These are phyloP conservation scores for Omphalotus olearius DNA, from an alignment of 1,284 basidiomycete species.

Conservation along the genomic window DNA sequence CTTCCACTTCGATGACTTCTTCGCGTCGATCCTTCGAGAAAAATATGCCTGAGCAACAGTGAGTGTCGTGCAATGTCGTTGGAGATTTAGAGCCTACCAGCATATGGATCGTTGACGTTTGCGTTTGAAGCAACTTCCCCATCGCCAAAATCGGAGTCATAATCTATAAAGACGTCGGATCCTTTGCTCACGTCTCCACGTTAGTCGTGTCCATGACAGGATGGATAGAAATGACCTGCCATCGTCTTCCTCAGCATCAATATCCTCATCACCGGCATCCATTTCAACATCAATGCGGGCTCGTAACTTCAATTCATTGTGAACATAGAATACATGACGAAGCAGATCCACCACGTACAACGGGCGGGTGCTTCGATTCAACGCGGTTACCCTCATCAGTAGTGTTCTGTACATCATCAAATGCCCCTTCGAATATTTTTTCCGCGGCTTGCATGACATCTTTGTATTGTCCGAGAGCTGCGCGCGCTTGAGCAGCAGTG, in stretches of 20 bases:
- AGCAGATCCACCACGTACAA: too few species aligned
- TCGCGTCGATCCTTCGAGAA: slow-evolving; percentile 88
- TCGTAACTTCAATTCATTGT: too few species aligned
- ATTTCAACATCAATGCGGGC: slow-evolving; percentile 33
- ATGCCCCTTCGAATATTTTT: slow-evolving; percentile 77
- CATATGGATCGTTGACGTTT: slow-evolving; percentile 76
- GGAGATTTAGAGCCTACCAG: slow-evolving; percentile 42
- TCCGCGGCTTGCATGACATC: slow-evolving; percentile 91
- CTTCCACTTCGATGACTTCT: slow-evolving; percentile 82
- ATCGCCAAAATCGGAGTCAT: slow-evolving; percentile 70
- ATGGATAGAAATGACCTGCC: slow-evolving; percentile 28
- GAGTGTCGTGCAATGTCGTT: not conserved
- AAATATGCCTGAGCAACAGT: slow-evolving; percentile 62
- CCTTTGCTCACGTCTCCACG: not conserved
- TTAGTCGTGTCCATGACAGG: slow-evolving; percentile 4
- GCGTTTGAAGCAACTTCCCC: slow-evolving; percentile 34
- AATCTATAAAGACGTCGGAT: slow-evolving; percentile 49
- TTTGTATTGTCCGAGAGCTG: slow-evolving; percentile 71
- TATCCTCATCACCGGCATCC: slow-evolving; percentile 41
- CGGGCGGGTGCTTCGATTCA: too few species aligned
- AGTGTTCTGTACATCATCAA: slow-evolving; percentile 61
- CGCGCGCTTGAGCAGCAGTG: slow-evolving; percentile 68
- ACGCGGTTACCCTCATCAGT: too few species aligned
- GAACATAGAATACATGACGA: too few species aligned
- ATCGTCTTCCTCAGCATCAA: slow-evolving; percentile 50